Base-by-base conservation (phyloP, 2,329 filamentous ascomycete genomes). In the Sporothrix variecibatus region DNA sequence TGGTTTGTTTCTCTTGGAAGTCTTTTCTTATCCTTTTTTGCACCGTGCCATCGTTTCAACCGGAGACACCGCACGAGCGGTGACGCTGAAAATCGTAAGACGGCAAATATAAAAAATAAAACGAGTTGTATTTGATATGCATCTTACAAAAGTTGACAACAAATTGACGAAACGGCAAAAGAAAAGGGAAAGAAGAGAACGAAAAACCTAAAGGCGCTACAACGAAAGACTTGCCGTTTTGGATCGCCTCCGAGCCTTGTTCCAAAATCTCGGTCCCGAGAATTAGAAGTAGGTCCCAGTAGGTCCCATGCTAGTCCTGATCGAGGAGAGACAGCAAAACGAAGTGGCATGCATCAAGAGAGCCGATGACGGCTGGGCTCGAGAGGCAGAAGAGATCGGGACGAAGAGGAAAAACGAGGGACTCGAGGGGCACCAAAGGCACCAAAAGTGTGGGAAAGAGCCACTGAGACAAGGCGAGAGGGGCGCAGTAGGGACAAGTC, bases 241-340 rank as follows among this genome's bases (percentile, higher is more conserved):
- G 38, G 34, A 65, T 2, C 11, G 34, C 34, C 4, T 38, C 34
- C 38, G 60, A 43, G 34, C 60, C 60, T 26, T 65, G 60, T 43
- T 26, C 60, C n/a, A 65, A 23, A 43, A 3, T 65, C 60, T 65
- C 60, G 60, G 60, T 65, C 60, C 60, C 60, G 60, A 65, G 60
- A 65, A 43, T 34, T 34, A 38, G 43, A 58, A 40, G 60, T 26
- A 65, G 38, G 60, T 26, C 38, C 38, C n/a, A 11, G 4, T 34
- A 43, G 40, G 40, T 15, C 40, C 40, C 40, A 43, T 43, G 40
- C 40, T 40, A 64, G 60, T n/a, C 43, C 34, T 17, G n/a, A 3
- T 43, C 17, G 58, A 38, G 8, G 28, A 62, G n/a, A 15, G n/a
- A 43, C n/a, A 53, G 51, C 3, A 23, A 53, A 53, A 23, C 6